Percentiles rank a stretch among this genome's conserved stretches.
These are phyloP conservation scores for Cyberlindnera samutprakarnensis DNA, from an alignment of 805 yeast species.

Conservation along the genomic window DNA sequence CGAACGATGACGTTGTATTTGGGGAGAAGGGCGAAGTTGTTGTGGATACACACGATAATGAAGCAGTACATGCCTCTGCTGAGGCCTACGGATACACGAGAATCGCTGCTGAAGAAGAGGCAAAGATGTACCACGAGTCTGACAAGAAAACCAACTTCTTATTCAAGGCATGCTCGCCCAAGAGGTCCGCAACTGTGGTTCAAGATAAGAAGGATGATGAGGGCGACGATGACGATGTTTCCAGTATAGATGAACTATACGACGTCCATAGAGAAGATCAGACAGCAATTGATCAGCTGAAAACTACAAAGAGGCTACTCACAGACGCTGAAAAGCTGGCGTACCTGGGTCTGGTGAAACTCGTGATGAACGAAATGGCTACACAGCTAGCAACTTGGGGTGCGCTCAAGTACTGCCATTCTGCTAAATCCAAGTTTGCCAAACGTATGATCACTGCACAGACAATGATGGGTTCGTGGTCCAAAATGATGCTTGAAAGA, in stretches of 20 bases:
- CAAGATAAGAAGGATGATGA: background rate
- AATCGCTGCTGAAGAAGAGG: constrained; percentile 81
- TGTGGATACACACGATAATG: constrained; percentile 8
- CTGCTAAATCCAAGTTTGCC: constrained; percentile 39
- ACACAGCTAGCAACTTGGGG: constrained; percentile 57
- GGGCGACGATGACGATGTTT: constrained; percentile 18
- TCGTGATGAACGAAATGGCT: constrained; percentile 75
- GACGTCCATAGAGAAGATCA: constrained; percentile 29
- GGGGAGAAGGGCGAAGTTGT: constrained; percentile 69
- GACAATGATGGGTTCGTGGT: constrained; percentile 80
- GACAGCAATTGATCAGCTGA: constrained; percentile 56
- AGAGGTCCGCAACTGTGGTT: constrained; percentile 1
- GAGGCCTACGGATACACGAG: constrained; percentile 66
- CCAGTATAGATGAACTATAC: constrained; percentile 26
- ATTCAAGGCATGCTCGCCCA: constrained; percentile 27
- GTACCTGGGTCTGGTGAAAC: constrained; percentile 76
- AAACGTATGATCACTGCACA: constrained; percentile 60
- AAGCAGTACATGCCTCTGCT: constrained; percentile 1
- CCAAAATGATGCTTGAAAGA: constrained; percentile 59
- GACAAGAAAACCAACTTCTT: constrained; percentile 51
- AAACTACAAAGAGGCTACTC: constrained; percentile 73
- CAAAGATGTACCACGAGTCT: constrained; percentile 52
- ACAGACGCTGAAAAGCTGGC: constrained; percentile 85
- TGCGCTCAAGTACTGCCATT: constrained; percentile 39
- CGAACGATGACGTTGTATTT: constrained; percentile 69